These are phyloP conservation scores for Cornus controversa DNA, from an alignment of 148 eudicot genomes.

Conservation along the genomic window DNA sequence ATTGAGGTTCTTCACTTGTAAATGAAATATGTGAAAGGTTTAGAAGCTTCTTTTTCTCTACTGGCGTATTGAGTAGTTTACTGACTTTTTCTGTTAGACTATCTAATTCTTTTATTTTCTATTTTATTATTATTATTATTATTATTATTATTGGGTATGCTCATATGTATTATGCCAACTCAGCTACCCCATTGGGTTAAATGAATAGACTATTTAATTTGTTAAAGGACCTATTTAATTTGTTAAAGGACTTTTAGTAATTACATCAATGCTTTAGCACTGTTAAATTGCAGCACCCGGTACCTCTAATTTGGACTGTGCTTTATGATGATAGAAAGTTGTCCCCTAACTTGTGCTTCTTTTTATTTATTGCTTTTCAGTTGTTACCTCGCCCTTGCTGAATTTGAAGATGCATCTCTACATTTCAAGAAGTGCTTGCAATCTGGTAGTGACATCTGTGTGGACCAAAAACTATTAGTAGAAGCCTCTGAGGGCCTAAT, in stretches of 20 bases:
- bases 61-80: too few relatives aligned
- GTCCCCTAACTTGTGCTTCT: neutral
- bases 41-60: too few relatives aligned
- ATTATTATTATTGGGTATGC: too few relatives aligned
- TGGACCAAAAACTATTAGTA: constrained; percentile 60
- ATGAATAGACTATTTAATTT: too few relatives aligned
- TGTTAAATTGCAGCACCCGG: neutral
- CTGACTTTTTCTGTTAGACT: too few relatives aligned
- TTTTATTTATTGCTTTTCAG: constrained; percentile 38
- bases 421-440: constrained; percentile 75
- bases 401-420: constrained; percentile 62
- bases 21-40: too few relatives aligned
- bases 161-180: too few relatives aligned
- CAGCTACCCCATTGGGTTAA: too few relatives aligned
- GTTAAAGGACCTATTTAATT: neutral
- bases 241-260: neutral
- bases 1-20: too few relatives aligned
- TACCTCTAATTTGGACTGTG: neutral
- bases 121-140: too few relatives aligned
- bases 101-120: too few relatives aligned
- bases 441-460: constrained; percentile 51
- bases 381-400: constrained; percentile 92
- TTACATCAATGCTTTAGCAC: neutral
- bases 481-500: constrained; percentile 96
- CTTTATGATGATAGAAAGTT: neutral